Conservation (phyloP, 768 basidiomycete species). For the Galerina sulciceps region DNA sequence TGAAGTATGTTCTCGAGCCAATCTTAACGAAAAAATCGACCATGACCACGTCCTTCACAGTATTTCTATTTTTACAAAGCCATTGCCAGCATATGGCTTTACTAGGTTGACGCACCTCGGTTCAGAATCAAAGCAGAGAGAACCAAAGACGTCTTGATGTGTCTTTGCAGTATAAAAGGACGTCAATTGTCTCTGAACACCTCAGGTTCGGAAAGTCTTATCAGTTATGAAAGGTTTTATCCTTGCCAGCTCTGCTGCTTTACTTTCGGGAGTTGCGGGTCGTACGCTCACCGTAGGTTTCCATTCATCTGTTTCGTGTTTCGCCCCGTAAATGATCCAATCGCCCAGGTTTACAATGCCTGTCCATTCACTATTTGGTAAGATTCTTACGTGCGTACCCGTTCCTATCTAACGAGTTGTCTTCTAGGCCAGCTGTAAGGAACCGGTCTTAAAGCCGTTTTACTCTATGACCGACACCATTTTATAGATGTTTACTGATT, state of each 20-base stretch:
- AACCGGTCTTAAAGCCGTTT: too few relatives aligned
- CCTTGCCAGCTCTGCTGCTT: constrained; percentile 26
- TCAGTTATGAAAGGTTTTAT: constrained; percentile 33
- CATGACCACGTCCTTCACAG: too few relatives aligned
- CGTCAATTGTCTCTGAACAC: too few relatives aligned
- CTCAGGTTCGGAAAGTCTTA: not conserved
- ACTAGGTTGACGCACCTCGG: too few relatives aligned
- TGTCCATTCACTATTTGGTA: constrained; percentile 76
- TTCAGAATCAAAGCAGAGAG: too few relatives aligned
- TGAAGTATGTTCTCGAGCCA: too few relatives aligned
- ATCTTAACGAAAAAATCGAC: too few relatives aligned
- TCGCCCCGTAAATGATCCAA: not conserved
- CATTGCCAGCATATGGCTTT: too few relatives aligned
- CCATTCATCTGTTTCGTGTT: not conserved
- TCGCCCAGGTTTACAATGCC: constrained; percentile 51
- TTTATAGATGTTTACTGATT: constrained; percentile 61
- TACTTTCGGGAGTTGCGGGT: constrained; percentile 41
- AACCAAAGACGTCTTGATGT: too few relatives aligned
- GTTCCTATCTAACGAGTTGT: not conserved
- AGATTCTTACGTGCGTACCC: constrained; percentile 6
- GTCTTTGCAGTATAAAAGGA: too few relatives aligned
- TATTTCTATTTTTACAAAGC: too few relatives aligned
- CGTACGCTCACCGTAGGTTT: constrained; percentile 57
- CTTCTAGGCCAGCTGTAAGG: constrained; percentile 42
- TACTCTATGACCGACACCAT: too few relatives aligned